Evolutionary conservation across 1,139 yeast species (phyloP).

Genomic region (Suhomyces kunorum): DNA sequence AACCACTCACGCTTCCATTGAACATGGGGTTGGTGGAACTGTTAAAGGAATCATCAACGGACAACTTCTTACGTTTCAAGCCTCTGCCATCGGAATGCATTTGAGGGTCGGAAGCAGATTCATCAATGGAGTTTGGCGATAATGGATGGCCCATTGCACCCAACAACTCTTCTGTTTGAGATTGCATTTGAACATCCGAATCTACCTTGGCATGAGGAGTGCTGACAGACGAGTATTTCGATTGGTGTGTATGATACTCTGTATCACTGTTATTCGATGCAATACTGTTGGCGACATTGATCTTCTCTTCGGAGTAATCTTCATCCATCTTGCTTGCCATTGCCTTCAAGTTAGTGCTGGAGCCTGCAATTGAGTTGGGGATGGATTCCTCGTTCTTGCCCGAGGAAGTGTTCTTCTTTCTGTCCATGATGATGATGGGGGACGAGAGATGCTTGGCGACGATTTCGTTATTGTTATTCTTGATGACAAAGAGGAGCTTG

Average conservation of each 20-base stretch:
- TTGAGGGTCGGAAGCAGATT: conserved; percentile 62
- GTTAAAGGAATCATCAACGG: conserved; percentile 47
- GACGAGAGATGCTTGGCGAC: conserved; percentile 73
- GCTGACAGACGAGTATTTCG: conserved; percentile 1
- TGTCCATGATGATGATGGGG: conserved; percentile 88
- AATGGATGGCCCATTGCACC: conserved; percentile 34
- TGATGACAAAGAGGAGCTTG: conserved; percentile 67
- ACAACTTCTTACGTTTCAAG: conserved; percentile 44
- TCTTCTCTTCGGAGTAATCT: conserved; percentile 2
- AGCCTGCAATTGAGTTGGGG: conserved; percentile 26
- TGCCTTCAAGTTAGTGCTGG: conserved; percentile 22
- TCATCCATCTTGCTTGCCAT: conserved; percentile 11
- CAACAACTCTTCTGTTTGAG: conserved; percentile 8
- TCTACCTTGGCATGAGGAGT: conserved; percentile 2
- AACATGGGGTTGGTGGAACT: conserved; percentile 45
- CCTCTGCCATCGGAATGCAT: conserved; percentile 45
- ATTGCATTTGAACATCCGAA: conserved; percentile 4
- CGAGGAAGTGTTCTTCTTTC: conserved; percentile 61
- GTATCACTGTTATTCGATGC: conserved; percentile 15
- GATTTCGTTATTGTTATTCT: conserved; percentile 57
- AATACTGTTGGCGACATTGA: conserved; percentile 9
- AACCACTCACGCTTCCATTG: conserved; percentile 44
- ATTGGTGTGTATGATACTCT: conserved; percentile 5
- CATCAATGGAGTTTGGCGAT: conserved; percentile 68
- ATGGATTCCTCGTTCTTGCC: conserved; percentile 19